These are phyloP conservation scores for Dillenia suffruticosa DNA, from an alignment of 164 flowering plant genomes.

Conservation along the genomic window DNA sequence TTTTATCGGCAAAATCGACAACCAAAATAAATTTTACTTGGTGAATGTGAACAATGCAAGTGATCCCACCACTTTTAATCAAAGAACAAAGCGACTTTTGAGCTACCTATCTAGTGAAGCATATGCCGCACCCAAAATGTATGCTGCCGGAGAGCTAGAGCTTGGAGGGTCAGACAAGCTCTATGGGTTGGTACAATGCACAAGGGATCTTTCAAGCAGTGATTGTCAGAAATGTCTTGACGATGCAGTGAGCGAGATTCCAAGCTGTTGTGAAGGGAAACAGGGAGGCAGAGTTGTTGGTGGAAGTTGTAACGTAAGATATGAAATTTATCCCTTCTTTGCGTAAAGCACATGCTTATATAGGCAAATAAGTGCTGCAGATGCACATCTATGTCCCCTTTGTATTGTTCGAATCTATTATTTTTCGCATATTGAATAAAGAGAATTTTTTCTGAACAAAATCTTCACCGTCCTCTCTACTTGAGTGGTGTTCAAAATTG, in stretches of 20 bases:
- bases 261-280: not conserved
- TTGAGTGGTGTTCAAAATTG: too few relatives aligned
- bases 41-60: not conserved
- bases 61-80: not conserved
- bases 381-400: too few relatives aligned
- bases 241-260: not conserved
- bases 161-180: not conserved
- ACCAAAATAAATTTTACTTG: not conserved
- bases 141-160: not conserved
- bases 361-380: too few relatives aligned
- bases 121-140: not conserved
- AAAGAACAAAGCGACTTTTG: not conserved
- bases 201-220: conserved; percentile 18
- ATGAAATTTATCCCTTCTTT: not conserved
- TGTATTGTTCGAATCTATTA: too few relatives aligned
- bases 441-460: too few relatives aligned
- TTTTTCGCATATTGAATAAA: too few relatives aligned
- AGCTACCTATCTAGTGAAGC: not conserved
- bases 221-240: not conserved
- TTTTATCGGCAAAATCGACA: conserved; percentile 5
- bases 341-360: not conserved
- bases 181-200: conserved; percentile 21
- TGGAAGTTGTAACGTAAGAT: not conserved
- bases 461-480: too few relatives aligned
- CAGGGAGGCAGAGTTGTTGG: not conserved